Conservation (phyloP, 2,329 filamentous ascomycete genomes). For the Sarocladium kiliense region DNA sequence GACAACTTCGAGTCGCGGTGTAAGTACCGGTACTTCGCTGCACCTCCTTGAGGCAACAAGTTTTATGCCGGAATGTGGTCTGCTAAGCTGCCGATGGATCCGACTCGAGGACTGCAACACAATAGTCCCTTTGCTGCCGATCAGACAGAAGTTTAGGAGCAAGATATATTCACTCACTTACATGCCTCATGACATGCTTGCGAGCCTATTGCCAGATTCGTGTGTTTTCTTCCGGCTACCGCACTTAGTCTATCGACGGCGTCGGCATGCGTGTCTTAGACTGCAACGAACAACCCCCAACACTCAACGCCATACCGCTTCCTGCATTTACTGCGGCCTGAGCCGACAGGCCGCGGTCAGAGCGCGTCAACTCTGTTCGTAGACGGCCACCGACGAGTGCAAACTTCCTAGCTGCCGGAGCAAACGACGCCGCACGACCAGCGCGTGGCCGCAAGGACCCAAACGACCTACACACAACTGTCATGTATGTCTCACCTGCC, state of each 20-base stretch:
- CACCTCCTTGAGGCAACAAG: too few relatives aligned
- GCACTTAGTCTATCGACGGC: neutral
- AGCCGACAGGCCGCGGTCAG: conserved; percentile 1
- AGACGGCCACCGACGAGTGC: neutral
- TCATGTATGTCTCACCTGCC: neutral
- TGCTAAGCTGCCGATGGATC: too few relatives aligned
- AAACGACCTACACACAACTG: too few relatives aligned
- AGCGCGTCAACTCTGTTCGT: too few relatives aligned
- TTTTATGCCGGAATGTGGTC: too few relatives aligned
- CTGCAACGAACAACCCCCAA: neutral
- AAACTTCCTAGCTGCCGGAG: neutral
- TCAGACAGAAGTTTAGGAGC: neutral
- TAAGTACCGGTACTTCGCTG: too few relatives aligned
- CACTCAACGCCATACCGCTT: neutral
- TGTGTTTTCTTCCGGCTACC: neutral
- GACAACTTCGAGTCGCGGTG: too few relatives aligned
- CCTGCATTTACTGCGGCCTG: neutral
- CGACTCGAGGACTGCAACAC: too few relatives aligned
- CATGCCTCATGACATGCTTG: neutral
- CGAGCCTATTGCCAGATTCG: neutral
- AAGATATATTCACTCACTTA: neutral
- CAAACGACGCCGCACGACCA: neutral
- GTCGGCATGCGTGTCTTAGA: conserved; percentile 6
- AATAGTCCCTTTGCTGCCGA: too few relatives aligned
- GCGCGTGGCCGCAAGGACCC: neutral